Base-by-base conservation (phyloP, 2,329 filamentous ascomycete genomes). In the Claviceps arundinis region DNA sequence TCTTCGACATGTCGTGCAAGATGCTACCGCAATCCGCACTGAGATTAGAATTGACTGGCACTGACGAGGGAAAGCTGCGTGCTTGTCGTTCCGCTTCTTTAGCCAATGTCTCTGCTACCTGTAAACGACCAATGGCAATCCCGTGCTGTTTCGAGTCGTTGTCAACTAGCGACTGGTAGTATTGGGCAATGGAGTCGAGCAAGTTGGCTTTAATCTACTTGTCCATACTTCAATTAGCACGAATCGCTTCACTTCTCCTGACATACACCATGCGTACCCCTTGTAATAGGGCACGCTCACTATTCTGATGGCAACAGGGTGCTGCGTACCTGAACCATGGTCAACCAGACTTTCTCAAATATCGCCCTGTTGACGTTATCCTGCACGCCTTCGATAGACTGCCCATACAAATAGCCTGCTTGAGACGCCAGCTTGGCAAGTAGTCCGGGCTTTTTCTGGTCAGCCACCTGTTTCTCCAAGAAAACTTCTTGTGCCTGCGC, bases 401-500 rank as follows among this genome's bases (percentile, higher is more conserved):
- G 90, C 0, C 79, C 75, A 64, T 96, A 98, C 3, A 98, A 71
- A 64, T 88, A 90, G 3, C 85, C 86, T 2, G 91, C 87, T 62
- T 98, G 93, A 52, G 89, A 89, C 14, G 93, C 88, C 52, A 98
- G 73, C 68, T 98, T 98, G 4, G 93, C 94, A 56, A 98, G 71
- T 56, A 98, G 73, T 6, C 86, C 91, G 30, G 88, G 81, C 69
- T 97, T 98, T 72, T 97, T 98, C 57, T 86, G 82, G 65, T 97
- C 93, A 14, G 84, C 77, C 56, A 95, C 82, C 68, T 97, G 93
- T 71, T 96, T 97, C 70, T 98, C 94, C 34, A 98, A 74, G 60
- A 98, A 98, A 2, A 97, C 89, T 67, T 98, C 93, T 67, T 98
- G 94, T 4, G 87, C 91, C 68, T 98, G 93, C 1, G 91, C 94